These are phyloP conservation scores for Astraeus odoratus DNA, from an alignment of 768 basidiomycete genomes.

Conservation along the genomic window DNA sequence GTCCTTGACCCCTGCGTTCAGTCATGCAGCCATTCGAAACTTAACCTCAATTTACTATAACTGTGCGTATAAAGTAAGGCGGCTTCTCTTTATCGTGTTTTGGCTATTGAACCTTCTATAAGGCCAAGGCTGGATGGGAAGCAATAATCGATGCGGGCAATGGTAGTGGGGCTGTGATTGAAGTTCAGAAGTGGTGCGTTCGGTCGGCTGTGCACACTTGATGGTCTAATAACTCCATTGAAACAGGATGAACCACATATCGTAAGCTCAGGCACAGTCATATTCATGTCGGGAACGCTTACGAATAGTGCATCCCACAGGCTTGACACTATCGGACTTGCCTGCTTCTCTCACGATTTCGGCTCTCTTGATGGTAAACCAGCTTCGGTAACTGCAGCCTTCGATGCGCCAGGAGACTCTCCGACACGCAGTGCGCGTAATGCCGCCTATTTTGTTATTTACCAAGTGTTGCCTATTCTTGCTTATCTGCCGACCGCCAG, in stretches of 20 bases:
- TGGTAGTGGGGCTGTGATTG: background rate
- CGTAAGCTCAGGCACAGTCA: background rate
- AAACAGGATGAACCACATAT: slow-evolving; percentile 5
- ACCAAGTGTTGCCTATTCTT: slow-evolving; percentile 16
- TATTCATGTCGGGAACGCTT: background rate
- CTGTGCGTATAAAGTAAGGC: slow-evolving; percentile 21
- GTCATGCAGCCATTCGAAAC: slow-evolving; percentile 16
- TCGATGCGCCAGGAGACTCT: background rate
- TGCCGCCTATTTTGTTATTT: background rate
- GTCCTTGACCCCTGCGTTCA: slow-evolving; percentile 20
- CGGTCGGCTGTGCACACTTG: background rate
- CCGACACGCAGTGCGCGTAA: no score
- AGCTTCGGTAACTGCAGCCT: slow-evolving; percentile 20
- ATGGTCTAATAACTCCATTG: no score
- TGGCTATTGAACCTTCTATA: background rate
- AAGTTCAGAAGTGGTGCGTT: slow-evolving; percentile 4
- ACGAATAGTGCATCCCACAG: slow-evolving; percentile 8
- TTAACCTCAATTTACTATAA: slow-evolving; percentile 19
- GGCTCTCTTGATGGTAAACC: slow-evolving; percentile 25
- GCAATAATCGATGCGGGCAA: slow-evolving; percentile 5
- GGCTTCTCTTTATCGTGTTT: background rate
- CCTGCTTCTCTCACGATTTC: slow-evolving; percentile 33
- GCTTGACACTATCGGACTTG: slow-evolving; percentile 29
- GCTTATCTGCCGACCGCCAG: background rate
- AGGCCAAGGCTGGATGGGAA: slow-evolving; percentile 22